Percentiles rank a stretch among this genome's conserved stretches.
These are phyloP conservation scores for Arthrinium phaeospermum DNA, from an alignment of 2,329 filamentous ascomycete species.

Conservation along the genomic window DNA sequence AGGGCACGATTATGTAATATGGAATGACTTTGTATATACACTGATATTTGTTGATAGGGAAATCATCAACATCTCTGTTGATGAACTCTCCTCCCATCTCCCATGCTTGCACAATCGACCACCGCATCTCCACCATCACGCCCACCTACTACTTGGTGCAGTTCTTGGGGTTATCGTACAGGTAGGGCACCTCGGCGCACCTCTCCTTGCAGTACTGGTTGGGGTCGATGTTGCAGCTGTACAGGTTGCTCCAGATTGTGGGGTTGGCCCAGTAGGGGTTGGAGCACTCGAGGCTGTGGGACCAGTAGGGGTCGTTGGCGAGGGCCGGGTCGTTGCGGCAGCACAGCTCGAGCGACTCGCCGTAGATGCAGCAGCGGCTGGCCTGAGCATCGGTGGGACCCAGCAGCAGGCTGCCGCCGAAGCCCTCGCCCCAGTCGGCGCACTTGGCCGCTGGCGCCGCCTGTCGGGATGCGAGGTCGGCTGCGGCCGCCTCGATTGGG, in stretches of 20 bases:
- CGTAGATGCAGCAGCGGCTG: constrained; percentile 10
- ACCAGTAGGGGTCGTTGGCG: background rate
- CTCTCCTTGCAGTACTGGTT: background rate
- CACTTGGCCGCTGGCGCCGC: background rate
- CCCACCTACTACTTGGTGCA: background rate
- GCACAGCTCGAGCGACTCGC: background rate
- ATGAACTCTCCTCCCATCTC: too few species aligned
- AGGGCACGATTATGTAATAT: too few species aligned
- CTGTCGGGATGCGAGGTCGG: background rate
- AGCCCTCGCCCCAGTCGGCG: background rate
- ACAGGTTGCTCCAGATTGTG: background rate
- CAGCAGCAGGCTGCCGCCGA: background rate
- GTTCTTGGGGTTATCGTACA: background rate
- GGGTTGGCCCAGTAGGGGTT: background rate
- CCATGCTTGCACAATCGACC: too few species aligned
- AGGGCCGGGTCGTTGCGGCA: constrained; percentile 10
- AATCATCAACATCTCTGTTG: too few species aligned
- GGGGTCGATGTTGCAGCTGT: background rate
- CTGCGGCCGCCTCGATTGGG: background rate
- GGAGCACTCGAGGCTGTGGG: background rate
- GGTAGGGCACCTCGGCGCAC: background rate
- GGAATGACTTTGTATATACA: too few species aligned
- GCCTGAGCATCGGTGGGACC: background rate
- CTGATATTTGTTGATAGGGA: too few species aligned
- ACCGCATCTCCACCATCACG: too few species aligned